A percentile compares a stretch with the other conserved stretches of the same genome.
These are phyloP conservation scores for Chimonanthus salicifolius DNA, from an alignment of 164 flowering plant genomes.

Conservation along the genomic window DNA sequence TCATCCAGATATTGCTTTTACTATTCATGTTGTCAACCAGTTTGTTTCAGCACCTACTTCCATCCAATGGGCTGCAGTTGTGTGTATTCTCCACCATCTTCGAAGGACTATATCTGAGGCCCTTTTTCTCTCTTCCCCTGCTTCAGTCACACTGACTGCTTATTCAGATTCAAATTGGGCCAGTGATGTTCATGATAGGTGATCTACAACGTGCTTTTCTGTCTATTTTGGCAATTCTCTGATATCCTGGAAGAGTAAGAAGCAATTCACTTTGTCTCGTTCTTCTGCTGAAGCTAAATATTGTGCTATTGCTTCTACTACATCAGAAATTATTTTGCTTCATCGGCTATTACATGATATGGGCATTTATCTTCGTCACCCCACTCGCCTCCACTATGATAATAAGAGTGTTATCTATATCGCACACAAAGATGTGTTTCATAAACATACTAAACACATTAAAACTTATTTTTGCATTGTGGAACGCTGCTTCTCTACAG, in stretches of 20 bases:
- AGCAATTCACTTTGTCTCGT: neutral
- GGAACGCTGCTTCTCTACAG: neutral
- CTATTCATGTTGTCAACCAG: neutral
- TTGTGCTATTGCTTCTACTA: neutral
- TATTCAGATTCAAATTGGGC: neutral
- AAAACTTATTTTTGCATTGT: neutral
- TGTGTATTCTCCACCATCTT: neutral
- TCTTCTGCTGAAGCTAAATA: neutral
- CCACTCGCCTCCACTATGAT: neutral
- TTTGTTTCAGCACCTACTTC: neutral
- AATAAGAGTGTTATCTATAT: neutral
- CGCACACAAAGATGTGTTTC: neutral
- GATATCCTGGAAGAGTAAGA: neutral
- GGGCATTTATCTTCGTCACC: neutral
- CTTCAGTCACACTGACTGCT: neutral
- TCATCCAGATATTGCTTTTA: neutral
- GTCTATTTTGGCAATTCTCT: neutral
- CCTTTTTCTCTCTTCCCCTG: neutral
- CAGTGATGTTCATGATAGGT: neutral
- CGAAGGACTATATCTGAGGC: neutral
- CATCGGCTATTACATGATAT: neutral
- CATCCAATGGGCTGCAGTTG: neutral
- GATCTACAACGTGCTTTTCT: neutral
- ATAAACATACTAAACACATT: neutral
- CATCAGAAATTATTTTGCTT: neutral